Conservation (phyloP, 768 basidiomycete species). For the Pholiota microspora region DNA sequence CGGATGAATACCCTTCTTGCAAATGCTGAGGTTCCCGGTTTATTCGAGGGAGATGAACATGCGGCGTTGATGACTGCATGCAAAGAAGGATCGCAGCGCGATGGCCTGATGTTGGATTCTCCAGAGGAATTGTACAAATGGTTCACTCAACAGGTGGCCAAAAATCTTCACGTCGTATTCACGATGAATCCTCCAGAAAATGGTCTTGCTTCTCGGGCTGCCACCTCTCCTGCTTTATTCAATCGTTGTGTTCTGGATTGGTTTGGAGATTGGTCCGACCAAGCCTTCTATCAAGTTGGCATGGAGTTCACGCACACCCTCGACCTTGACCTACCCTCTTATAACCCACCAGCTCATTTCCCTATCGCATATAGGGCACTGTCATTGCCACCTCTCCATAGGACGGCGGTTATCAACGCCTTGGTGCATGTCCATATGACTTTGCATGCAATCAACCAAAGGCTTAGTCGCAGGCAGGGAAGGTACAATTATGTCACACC, state of each 20-base stretch:
- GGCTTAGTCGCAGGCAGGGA: slow-evolving; percentile 90
- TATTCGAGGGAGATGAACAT: slow-evolving; percentile 99
- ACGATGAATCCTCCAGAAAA: slow-evolving; percentile 99
- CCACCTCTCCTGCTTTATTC: slow-evolving; percentile 96
- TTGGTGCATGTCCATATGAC: slow-evolving; percentile 91
- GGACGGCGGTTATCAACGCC: slow-evolving; percentile 89
- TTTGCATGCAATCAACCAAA: slow-evolving; percentile 84
- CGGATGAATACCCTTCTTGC: slow-evolving; percentile 99
- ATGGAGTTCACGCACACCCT: slow-evolving; percentile 94
- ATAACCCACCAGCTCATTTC: slow-evolving; percentile 78
- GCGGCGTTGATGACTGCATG: slow-evolving; percentile 98
- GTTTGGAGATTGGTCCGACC: slow-evolving; percentile 99
- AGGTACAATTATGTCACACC: slow-evolving; percentile 96
- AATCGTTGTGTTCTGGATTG: slow-evolving; percentile 99
- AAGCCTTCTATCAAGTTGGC: slow-evolving; percentile 97
- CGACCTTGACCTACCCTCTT: slow-evolving; percentile 86
- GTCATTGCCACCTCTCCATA: slow-evolving; percentile 83
- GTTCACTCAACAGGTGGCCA: slow-evolving; percentile 98
- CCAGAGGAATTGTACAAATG: slow-evolving; percentile 97
- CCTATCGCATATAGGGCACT: slow-evolving; percentile 87
- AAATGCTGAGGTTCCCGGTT: slow-evolving; percentile 99
- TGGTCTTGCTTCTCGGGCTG: slow-evolving; percentile 92
- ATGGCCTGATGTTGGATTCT: slow-evolving; percentile 97
- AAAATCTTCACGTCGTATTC: slow-evolving; percentile 97
- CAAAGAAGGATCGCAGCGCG: slow-evolving; percentile 98